phyloP scores from a whole-genome alignment of 225 moss, liverwort and hornwort species.

The Bryoerythrophyllum caledonicum region DNA sequence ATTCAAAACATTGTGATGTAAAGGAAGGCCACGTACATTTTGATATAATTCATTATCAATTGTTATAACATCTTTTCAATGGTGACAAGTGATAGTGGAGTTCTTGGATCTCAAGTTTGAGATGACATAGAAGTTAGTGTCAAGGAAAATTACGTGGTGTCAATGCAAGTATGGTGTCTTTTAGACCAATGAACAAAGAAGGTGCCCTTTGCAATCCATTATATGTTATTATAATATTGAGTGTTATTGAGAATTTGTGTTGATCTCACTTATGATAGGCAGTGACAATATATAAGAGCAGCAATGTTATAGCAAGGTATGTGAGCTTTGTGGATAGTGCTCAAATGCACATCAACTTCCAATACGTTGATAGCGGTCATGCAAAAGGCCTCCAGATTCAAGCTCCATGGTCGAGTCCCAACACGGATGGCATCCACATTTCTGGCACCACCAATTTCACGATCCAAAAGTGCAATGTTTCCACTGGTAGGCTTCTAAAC shows the following conservation, averaged over 20 bases:
- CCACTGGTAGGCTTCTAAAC: constrained; percentile 25
- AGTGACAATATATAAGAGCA: constrained; percentile 31
- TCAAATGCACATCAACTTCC: constrained; percentile 47
- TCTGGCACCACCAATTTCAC: constrained; percentile 20
- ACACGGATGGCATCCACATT: constrained; percentile 54
- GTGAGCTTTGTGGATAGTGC: constrained; percentile 37
- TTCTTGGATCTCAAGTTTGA: too few species aligned
- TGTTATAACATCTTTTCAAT: too few species aligned
- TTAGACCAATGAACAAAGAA: too few species aligned
- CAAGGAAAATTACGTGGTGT: too few species aligned
- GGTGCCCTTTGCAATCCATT: too few species aligned
- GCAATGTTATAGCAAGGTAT: constrained; percentile 18
- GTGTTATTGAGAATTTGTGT: background rate
- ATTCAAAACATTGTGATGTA: too few species aligned
- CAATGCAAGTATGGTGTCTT: too few species aligned
- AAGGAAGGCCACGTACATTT: too few species aligned
- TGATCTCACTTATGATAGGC: background rate
- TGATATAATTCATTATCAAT: too few species aligned
- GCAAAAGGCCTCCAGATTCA: constrained; percentile 26
- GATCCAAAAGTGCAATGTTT: constrained; percentile 25
- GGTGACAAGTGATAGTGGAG: too few species aligned
- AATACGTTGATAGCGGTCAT: background rate
- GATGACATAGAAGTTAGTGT: too few species aligned
- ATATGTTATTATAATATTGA: background rate
- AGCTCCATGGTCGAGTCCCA: constrained; percentile 42